Evolutionary conservation across 345 rosid species (phyloP), one percentile per base, ranked within the genome.

Genomic region (Melastoma malabathricum): DNA sequence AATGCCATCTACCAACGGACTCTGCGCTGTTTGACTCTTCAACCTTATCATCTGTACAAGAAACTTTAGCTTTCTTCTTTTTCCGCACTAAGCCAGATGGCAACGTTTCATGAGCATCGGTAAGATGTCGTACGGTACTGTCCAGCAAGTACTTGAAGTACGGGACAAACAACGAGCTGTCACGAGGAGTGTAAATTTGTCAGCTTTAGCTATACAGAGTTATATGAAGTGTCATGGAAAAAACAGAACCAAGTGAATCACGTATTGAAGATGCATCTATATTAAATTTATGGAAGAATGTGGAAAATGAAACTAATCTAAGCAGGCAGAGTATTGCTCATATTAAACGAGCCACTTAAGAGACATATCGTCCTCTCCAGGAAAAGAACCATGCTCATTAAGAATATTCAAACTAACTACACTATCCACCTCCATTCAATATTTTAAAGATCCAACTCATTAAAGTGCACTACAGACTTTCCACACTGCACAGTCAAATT

Each of bases 121-220:
- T 59, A 66, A 92, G 98, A 66, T 77, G 77, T 25, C 59, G 64
- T 48, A 79, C 67, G 55, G 80, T 80, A 55, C 74, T 73, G 60
- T 81, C 92, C 39, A 81, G 80, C 66, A 92, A 27, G 62, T 74
- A 77, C 65, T 87, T 87, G 72, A 87, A 87, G 66, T 87, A 92
- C 16, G 93, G 95, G 43, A 92, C 97, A 66, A 87, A 87, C 39
- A 92, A 70, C 18, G 94, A 84, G 71, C 98, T 92, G 81, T 18
- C 56, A 29, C 4, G 56, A 59, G 44, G 25, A 10, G 12, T 5
- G 12, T 34, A 8, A 34, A 34, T 9, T 34, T 34, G 41, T 34
- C 12, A 34, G 41, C 10, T 34, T 6, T 12, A 34, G 41, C 41
- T 5, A 34, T 34, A 10, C 41, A 34, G 12, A 9, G 41, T 34